Base-by-base conservation (phyloP, 805 yeast species). In the Debaryomyces hansenii region DNA sequence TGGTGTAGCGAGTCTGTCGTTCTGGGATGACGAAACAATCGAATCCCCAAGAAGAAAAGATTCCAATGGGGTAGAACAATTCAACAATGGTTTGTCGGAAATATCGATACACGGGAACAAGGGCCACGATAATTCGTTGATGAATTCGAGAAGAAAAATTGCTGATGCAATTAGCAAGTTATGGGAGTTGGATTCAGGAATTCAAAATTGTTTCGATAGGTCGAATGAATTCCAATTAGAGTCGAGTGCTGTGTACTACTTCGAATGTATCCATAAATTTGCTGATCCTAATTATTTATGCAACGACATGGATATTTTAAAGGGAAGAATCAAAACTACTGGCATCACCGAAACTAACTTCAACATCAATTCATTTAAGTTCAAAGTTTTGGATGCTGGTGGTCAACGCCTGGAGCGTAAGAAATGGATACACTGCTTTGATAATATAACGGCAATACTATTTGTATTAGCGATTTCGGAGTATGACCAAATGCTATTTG, bases 381-480 rank as follows among this genome's bases (percentile, higher is more conserved):
- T 91, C 62, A 83, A 82, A 58, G 88, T 94, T 36, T 70, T 90
- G 24, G 99, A 94, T 73, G 98, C 97, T 4, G 99, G 99, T 44
- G 99, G 99, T 1, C 97, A 91, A 68, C 71, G 97, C 50, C 82
- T 89, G 16, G 97, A 91, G 63, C 77, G 97, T 50, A 82, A 85
- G 56, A 91, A 91, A 63, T 91, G 97, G 97, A 87, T 91, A 51
- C 96, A 90, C 60, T 89, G 96, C 60, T 91, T 91, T 66, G 94
- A 91, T 59, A 89, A 87, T 51, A 87, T 92, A 41, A 86, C 96
- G 0, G 87, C 95, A 3, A 85, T 95, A 0, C 64, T 92, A 33
- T 94, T 90, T 64, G 96, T 92, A 6, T 78, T 87, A 15, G 97
- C 97, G 0, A 83, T 90, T 20, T 82, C 90, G 40, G 99, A 94